Percentiles rank a stretch among this genome's conserved stretches.
These are phyloP conservation scores for Oryza nivara DNA, from an alignment of 176 grass and related monocot genomes.

Conservation along the genomic window DNA sequence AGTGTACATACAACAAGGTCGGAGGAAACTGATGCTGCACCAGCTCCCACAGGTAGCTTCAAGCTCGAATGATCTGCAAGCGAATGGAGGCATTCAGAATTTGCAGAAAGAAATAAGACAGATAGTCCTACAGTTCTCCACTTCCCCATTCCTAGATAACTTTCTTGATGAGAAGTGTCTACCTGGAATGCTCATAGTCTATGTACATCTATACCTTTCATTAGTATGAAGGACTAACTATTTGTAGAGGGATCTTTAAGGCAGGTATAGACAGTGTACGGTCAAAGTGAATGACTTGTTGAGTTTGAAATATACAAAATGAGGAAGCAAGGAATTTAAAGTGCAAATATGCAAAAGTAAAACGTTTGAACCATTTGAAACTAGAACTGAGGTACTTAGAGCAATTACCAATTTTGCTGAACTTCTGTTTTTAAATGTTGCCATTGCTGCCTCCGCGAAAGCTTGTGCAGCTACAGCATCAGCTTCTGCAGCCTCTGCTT, in stretches of 20 bases:
- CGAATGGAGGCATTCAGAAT: background rate
- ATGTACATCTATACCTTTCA: background rate
- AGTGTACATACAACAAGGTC: slow-evolving; percentile 33
- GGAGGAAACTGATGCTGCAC: background rate
- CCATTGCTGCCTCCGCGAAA: slow-evolving; percentile 70
- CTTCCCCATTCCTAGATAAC: slow-evolving; percentile 1
- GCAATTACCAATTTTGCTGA: slow-evolving; percentile 65
- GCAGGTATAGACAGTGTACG: background rate
- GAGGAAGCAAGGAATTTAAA: background rate
- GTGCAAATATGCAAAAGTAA: background rate
- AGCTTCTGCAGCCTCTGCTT: slow-evolving; percentile 80
- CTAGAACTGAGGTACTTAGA: background rate
- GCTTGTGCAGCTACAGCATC: slow-evolving; percentile 83
- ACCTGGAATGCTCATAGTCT: background rate
- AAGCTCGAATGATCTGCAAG: slow-evolving; percentile 45
- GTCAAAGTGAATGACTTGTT: background rate
- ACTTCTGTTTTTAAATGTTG: slow-evolving; percentile 62
- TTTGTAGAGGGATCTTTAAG: background rate
- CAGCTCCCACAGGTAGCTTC: slow-evolving; percentile 1
- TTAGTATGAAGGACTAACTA: background rate
- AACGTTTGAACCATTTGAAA: slow-evolving; percentile 7
- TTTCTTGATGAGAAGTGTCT: background rate
- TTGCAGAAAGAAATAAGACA: background rate
- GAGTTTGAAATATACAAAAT: background rate
- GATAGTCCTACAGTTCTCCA: background rate